A percentile compares a stretch with the other conserved stretches of the same genome.
phyloP scores from a whole-genome alignment of 1,284 basidiomycete species.

The Tilletiaria anomala region DNA sequence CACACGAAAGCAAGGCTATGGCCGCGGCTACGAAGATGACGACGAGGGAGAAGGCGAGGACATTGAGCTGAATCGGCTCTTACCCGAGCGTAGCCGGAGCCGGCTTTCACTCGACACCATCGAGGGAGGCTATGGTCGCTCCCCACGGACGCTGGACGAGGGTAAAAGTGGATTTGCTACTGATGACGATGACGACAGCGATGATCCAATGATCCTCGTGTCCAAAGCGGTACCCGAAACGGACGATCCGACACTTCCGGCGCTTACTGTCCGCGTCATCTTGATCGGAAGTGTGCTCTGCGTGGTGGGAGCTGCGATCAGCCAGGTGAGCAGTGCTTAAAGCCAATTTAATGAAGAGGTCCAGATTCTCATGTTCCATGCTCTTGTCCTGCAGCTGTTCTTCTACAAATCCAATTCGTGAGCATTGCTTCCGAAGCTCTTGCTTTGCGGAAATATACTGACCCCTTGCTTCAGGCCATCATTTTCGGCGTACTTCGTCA shows the following conservation, averaged over 20 bases:
- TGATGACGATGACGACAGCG: conserved; percentile 17
- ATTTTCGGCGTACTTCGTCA: conserved; percentile 48
- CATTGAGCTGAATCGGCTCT: conserved; percentile 1
- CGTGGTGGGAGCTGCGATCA: conserved; percentile 44
- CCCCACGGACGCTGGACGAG: background rate
- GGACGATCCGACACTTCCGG: conserved; percentile 46
- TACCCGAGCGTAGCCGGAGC: background rate
- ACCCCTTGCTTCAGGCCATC: conserved; percentile 32
- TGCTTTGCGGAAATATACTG: background rate
- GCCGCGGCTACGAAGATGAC: background rate
- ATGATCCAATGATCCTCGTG: conserved; percentile 26
- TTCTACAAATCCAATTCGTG: conserved; percentile 13
- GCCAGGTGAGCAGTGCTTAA: conserved; percentile 33
- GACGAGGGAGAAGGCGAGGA: conserved; percentile 1
- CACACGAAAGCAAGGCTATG: background rate
- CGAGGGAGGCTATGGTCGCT: background rate
- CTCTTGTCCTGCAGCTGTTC: conserved; percentile 14
- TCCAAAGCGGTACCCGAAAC: conserved; percentile 44
- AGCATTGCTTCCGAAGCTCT: background rate
- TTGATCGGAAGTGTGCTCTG: conserved; percentile 47
- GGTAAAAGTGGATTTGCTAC: background rate
- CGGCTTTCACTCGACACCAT: background rate
- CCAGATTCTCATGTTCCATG: background rate
- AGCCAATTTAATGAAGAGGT: no score
- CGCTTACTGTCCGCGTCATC: conserved; percentile 45